These are phyloP conservation scores for Pseudoscleropodium purum DNA, from an alignment of 225 moss, liverwort and hornwort species.

Conservation along the genomic window DNA sequence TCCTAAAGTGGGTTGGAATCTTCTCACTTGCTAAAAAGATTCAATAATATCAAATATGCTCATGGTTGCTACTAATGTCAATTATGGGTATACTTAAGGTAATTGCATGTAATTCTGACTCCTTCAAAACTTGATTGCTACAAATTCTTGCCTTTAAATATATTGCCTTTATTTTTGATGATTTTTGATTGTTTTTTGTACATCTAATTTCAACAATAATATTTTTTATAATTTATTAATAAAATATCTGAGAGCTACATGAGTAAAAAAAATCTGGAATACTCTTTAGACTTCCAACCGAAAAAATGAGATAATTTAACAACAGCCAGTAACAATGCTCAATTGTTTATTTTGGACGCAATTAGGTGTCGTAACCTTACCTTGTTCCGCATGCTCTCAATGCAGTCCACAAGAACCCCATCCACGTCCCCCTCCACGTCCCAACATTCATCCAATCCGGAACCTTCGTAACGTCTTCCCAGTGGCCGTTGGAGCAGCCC, in stretches of 20 bases:
- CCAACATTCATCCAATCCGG: background rate
- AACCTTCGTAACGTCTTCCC: background rate
- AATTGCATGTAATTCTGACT: too few species aligned
- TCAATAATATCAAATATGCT: background rate
- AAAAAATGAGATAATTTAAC: background rate
- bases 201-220: background rate
- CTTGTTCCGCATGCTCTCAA: background rate
- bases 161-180: too few species aligned
- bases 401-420: background rate
- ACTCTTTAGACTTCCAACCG: background rate
- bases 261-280: background rate
- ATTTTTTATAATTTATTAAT: background rate
- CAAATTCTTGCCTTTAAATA: background rate
- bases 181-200: rapidly evolving
- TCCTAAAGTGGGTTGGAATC: background rate
- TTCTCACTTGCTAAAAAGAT: too few species aligned
- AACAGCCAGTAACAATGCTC: background rate
- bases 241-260: background rate
- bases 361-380: background rate
- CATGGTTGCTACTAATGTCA: rapidly evolving
- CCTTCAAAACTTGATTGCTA: rapidly evolving
- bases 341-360: background rate
- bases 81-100: background rate
- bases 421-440: background rate
- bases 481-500: background rate